Base-by-base conservation (phyloP, 345 rosid species). In the Ceriops tagal region DNA sequence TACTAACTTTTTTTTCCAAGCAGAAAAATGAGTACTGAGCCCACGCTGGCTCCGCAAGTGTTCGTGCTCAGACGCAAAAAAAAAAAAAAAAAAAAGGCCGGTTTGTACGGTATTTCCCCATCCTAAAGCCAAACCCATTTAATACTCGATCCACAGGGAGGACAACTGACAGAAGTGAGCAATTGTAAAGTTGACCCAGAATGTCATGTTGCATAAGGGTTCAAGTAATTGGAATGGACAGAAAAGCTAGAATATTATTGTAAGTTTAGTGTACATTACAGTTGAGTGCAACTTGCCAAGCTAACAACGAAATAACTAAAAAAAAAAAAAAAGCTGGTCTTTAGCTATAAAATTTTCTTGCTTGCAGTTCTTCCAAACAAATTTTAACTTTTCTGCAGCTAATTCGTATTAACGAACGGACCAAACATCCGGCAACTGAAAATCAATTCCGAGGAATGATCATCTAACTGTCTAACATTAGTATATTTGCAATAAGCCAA, bases 231-330 rank as follows among this genome's bases (percentile, higher is more conserved):
- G 51, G 72, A 65, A 69, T 9, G 28, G 67, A 60, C 64, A 53
- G 55, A 53, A 26, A 39, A 46, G 34, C 31, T 31, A 19, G 46
- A 53, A 4, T 3, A 4, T 47, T 24, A 66, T 56, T 11, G 61
- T n/a, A n/a, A 8, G 21, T 18, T 61, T 26, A 16, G 76, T 64
- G 64, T 56, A 67, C 18, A 58, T 79, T 73, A 76, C 76, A 56
- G 46, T 64, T 66, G 66, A 55, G 35, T 69, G 71, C 75, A 60
- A 71, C 47, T 64, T 61, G 67, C 63, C 73, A 69, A 69, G 57
- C 63, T 67, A 57, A 61, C 27, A 51, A 18, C 65, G 65, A 53
- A 77, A 64, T 63, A 71, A 20, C 26, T 73, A 9, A 34, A 16
- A 1, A 51, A 8, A 1, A 51, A 8, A 9, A 18, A 52, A 8